Base-by-base conservation (phyloP, 345 rosid species). In the Hypericum androsaemum region DNA sequence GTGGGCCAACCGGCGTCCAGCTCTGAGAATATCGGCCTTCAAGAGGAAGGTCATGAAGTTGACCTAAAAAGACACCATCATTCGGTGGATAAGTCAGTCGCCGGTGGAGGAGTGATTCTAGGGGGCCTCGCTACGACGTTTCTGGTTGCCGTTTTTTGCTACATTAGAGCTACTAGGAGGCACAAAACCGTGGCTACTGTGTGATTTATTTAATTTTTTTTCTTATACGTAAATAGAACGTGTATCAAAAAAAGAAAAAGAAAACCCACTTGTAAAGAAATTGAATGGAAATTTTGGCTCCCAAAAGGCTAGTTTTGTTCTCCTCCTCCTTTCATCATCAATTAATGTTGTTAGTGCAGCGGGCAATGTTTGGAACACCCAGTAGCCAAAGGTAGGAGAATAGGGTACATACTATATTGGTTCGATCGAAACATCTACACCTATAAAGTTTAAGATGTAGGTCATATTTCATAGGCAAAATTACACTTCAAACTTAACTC, bases 21-120 rank as follows among this genome's bases (percentile, higher is more conserved):
- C 6, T 56, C 47, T 37, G 38, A 53, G 49, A 45, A 13, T 7
- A 22, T 7, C 10, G 72, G n/a, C 12, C 63, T 41, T 11, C 52
- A 58, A 14, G 53, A 68, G 8, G 43, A 58, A 9, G 63, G 52
- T 12, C 56, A 65, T 40, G 64, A 51, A n/a, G 40, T 54, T 44
- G 64, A 51, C 28, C 43, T 61, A 39, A 41, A 37, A 17, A 64
- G 58, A 61, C 77, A 66, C 62, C 82, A 73, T 10, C 77, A 61
- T n/a, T 63, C 79, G 7, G 53, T 22, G 51, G 89, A 89, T 41
- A 79, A 65, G 53, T 89, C 94, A 2, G 72, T 83, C 5, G 97
- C 84, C 7, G 97, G 89, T 0, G 94, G 94, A 2, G 95, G 94
- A 12, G 82, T 85, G 32, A 81, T 89, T 13, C 78, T 86, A 0